Conservation (phyloP, 2,329 filamentous ascomycete genomes). For the Colletotrichum phormii region DNA sequence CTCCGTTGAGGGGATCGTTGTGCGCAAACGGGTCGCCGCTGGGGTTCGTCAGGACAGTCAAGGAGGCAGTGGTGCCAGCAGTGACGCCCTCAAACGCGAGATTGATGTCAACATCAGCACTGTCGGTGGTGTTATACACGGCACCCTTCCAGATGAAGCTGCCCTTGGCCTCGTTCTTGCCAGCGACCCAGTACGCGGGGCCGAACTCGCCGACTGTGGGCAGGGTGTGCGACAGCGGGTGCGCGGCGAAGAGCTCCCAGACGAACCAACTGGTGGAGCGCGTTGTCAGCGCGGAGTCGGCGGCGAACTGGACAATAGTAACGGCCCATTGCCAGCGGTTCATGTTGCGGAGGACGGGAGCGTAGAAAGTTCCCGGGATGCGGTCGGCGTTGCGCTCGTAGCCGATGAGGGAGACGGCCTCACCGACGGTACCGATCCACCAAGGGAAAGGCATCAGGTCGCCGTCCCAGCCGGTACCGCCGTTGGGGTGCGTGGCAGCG, state of each 20-base stretch:
- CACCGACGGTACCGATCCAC: conserved; percentile 71
- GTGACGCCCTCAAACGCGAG: conserved; percentile 58
- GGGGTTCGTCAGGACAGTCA: conserved; percentile 59
- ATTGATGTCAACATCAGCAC: conserved; percentile 56
- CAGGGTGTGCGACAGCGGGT: conserved; percentile 59
- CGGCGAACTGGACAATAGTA: conserved; percentile 62
- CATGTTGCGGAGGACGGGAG: conserved; percentile 61
- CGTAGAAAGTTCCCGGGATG: conserved; percentile 65
- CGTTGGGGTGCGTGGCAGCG: conserved; percentile 63
- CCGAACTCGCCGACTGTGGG: conserved; percentile 55
- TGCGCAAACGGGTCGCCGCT: conserved; percentile 53
- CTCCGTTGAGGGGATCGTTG: conserved; percentile 56
- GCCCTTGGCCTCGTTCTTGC: conserved; percentile 54
- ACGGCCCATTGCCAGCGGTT: conserved; percentile 63
- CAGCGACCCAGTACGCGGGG: conserved; percentile 63
- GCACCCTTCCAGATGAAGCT: conserved; percentile 62
- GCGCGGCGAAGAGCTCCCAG: conserved; percentile 60
- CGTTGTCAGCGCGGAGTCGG: conserved; percentile 60
- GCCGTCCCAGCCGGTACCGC: conserved; percentile 59
- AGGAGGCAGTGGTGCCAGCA: conserved; percentile 51
- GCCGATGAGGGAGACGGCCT: conserved; percentile 74
- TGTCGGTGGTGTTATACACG: conserved; percentile 63
- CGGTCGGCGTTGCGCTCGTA: conserved; percentile 74
- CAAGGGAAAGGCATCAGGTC: conserved; percentile 61
- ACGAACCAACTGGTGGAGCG: conserved; percentile 62